These are phyloP conservation scores for Penicillium italicum DNA, from an alignment of 2,329 filamentous ascomycete genomes.

Conservation along the genomic window DNA sequence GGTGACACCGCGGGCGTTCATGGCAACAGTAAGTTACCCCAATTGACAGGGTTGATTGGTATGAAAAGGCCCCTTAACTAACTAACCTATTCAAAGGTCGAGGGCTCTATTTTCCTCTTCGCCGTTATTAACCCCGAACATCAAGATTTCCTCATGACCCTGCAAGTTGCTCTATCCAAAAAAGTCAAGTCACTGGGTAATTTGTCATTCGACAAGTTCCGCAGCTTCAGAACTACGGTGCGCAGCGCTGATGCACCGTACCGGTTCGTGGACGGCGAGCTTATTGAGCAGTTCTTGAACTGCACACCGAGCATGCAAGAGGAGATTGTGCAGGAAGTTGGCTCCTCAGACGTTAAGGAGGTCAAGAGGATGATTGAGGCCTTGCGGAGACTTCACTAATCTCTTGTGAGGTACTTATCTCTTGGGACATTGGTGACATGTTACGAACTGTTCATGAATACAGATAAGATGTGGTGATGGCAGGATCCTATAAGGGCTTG, in stretches of 20 bases:
- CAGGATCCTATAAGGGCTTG: not conserved
- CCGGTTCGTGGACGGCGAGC: constrained; percentile 86
- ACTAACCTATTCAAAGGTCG: constrained; percentile 56
- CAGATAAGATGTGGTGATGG: not conserved
- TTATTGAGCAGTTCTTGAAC: constrained; percentile 81
- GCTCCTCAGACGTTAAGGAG: constrained; percentile 54
- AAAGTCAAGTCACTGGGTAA: constrained; percentile 66
- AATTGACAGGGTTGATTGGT: not conserved
- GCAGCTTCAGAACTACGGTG: constrained; percentile 74
- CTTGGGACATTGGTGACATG: not conserved
- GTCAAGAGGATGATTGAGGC: constrained; percentile 60
- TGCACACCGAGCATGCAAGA: constrained; percentile 58
- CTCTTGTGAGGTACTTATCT: not conserved
- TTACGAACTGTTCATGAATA: constrained; percentile 9
- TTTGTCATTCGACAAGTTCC: constrained; percentile 72
- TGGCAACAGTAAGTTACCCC: constrained; percentile 69
- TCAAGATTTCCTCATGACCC: constrained; percentile 74
- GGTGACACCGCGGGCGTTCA: constrained; percentile 77
- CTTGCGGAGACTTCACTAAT: constrained; percentile 49
- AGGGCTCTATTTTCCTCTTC: constrained; percentile 88
- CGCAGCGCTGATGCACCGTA: constrained; percentile 70
- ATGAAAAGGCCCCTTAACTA: too few relatives aligned
- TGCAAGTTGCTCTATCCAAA: constrained; percentile 69
- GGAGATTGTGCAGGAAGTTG: constrained; percentile 50
- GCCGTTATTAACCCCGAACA: constrained; percentile 69